These are phyloP conservation scores for Fusarium sp. DNA, from an alignment of 2,329 filamentous ascomycete genomes.

Conservation along the genomic window DNA sequence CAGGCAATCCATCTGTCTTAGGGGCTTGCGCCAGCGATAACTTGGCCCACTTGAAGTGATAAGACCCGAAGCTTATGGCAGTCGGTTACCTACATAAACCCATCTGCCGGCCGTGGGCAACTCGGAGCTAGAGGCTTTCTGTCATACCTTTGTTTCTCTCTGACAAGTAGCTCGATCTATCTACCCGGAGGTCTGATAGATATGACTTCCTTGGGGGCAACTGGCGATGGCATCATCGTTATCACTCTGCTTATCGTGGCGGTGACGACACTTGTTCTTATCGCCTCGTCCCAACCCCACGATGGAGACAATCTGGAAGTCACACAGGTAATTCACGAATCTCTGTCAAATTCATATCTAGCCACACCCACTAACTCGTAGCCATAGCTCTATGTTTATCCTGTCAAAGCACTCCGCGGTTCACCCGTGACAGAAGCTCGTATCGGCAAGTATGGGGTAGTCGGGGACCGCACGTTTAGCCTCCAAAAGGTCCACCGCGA, in stretches of 20 bases:
- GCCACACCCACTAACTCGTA: not conserved
- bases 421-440: not conserved
- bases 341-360: not conserved
- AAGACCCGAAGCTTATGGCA: not conserved
- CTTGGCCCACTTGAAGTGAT: not conserved
- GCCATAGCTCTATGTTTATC: not conserved
- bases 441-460: not conserved
- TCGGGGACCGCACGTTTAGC: not conserved
- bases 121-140: not conserved
- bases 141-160: not conserved
- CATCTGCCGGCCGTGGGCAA: not conserved
- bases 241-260: not conserved
- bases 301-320: slow-evolving; percentile 1
- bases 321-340: not conserved
- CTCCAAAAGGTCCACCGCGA: not conserved
- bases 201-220: not conserved
- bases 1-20: not conserved
- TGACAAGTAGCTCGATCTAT: not conserved
- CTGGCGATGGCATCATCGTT: not conserved
- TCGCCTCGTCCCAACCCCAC: not conserved
- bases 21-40: slow-evolving; percentile 1
- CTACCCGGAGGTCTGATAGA: not conserved
- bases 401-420: not conserved
- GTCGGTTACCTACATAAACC: not conserved
- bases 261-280: not conserved